Evolutionary conservation across 176 grass and related monocot genomes (phyloP).

Genomic region (Alloteropsis semialata): DNA sequence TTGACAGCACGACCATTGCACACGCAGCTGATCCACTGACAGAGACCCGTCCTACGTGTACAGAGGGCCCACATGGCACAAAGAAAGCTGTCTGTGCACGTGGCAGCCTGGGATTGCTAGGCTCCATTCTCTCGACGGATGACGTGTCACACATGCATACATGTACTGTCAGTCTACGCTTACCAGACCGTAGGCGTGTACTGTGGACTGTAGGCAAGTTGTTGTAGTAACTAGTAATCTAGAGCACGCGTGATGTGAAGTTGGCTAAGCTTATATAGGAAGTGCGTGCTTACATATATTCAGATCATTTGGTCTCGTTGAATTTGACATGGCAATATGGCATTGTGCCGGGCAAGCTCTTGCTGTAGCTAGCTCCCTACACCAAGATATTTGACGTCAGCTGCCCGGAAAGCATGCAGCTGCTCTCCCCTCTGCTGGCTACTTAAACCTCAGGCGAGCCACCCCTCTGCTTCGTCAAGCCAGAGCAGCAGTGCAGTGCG

Average conservation of each 20-base stretch:
- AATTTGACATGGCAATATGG: neutral
- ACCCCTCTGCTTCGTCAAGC: neutral
- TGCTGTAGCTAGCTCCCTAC: neutral
- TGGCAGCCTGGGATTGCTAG: neutral
- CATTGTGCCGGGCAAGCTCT: neutral
- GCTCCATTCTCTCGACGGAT: neutral
- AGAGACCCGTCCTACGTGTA: neutral
- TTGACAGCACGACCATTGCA: neutral
- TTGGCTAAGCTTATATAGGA: neutral
- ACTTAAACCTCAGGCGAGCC: slow-evolving; percentile 32
- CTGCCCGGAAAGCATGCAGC: neutral
- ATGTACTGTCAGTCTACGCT: neutral
- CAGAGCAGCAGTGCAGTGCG: neutral
- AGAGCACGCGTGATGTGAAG: neutral
- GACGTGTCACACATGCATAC: neutral
- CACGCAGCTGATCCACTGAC: neutral
- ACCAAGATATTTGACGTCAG: slow-evolving; percentile 23
- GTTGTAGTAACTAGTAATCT: neutral
- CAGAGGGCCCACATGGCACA: neutral
- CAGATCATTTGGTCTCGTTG: neutral
- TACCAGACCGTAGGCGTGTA: neutral
- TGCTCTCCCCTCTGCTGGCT: neutral
- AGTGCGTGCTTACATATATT: neutral
- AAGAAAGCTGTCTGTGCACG: neutral
- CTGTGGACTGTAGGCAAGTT: too few relatives aligned